phyloP scores from a whole-genome alignment of 768 basidiomycete species.

The Leccinum subgranulosum region DNA sequence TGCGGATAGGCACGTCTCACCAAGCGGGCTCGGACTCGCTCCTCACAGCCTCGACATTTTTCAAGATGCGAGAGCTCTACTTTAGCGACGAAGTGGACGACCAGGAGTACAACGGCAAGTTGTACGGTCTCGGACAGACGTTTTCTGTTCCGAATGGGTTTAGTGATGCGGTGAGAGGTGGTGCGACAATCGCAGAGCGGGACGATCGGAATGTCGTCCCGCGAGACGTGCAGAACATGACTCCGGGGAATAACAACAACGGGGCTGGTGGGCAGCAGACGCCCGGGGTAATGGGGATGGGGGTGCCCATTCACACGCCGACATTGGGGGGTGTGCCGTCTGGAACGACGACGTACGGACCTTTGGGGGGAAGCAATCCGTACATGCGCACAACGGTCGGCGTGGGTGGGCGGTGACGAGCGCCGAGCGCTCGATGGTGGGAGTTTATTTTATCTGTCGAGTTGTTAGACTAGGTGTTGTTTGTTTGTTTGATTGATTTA shows the following conservation, averaged over 20 bases:
- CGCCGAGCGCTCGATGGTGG: background rate
- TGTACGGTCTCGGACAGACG: slow-evolving; percentile 82
- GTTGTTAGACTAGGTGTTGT: slow-evolving; percentile 18
- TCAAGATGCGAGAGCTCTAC: slow-evolving; percentile 91
- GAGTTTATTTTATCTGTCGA: slow-evolving; percentile 19
- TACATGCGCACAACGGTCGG: slow-evolving; percentile 62
- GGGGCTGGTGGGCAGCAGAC: slow-evolving; percentile 29
- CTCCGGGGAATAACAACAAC: slow-evolving; percentile 39
- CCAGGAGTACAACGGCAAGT: slow-evolving; percentile 73
- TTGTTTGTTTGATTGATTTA: slow-evolving; percentile 28
- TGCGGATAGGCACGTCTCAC: slow-evolving; percentile 86
- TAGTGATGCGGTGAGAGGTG: slow-evolving; percentile 61
- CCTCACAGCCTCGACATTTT: slow-evolving; percentile 90
- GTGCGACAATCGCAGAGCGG: slow-evolving; percentile 78
- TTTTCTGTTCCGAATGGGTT: slow-evolving; percentile 67
- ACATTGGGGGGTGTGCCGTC: slow-evolving; percentile 42
- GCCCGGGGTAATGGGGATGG: slow-evolving; percentile 51
- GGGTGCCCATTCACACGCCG: slow-evolving; percentile 38
- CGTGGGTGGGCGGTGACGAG: slow-evolving; percentile 46
- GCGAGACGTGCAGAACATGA: slow-evolving; percentile 53
- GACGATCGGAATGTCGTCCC: slow-evolving; percentile 56
- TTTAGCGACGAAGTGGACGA: slow-evolving; percentile 91
- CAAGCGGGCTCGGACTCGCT: slow-evolving; percentile 98
- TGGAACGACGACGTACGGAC: slow-evolving; percentile 51
- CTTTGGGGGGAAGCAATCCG: slow-evolving; percentile 56